Evolutionary conservation across 2,329 filamentous ascomycete species (phyloP).

Genomic region (Cordyceps fumosorosea): DNA sequence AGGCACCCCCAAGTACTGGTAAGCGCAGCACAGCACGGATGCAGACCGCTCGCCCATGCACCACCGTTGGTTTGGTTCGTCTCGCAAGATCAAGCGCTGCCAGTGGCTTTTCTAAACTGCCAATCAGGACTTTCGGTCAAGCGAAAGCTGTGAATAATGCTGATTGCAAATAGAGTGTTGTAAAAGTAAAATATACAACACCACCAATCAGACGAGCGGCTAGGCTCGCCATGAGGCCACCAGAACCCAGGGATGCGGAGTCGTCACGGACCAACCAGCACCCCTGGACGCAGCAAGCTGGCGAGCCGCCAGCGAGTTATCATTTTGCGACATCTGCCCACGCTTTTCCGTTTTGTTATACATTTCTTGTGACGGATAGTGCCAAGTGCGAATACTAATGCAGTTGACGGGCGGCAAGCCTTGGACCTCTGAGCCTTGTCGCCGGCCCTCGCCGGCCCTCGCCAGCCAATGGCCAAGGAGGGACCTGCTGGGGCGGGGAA

Average conservation of each 20-base stretch:
- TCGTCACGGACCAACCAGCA: not conserved
- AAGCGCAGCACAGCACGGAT: not conserved
- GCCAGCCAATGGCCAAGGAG: not conserved
- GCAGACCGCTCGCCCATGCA: not conserved
- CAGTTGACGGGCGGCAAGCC: no score
- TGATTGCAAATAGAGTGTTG: not conserved
- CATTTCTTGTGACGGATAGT: not conserved
- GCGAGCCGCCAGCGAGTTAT: not conserved
- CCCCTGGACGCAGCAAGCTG: no score
- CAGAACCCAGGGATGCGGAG: slow-evolving; percentile 1
- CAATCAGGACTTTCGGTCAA: not conserved
- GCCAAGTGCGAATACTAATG: not conserved
- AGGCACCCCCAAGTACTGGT: not conserved
- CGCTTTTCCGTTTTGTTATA: no score
- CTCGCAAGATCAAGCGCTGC: not conserved
- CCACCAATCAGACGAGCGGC: not conserved
- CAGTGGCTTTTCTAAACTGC: not conserved
- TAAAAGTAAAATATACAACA: not conserved
- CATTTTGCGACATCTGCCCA: not conserved
- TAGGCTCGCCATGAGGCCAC: not conserved
- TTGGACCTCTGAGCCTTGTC: no score
- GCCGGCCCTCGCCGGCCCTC: not conserved
- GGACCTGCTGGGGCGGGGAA: no score
- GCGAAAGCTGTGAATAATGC: not conserved
- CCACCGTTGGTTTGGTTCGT: not conserved